Percentiles rank a stretch among this genome's conserved stretches.
Evolutionary conservation across 345 rosid species (phyloP).

Genomic region (Ceriops tagal): DNA sequence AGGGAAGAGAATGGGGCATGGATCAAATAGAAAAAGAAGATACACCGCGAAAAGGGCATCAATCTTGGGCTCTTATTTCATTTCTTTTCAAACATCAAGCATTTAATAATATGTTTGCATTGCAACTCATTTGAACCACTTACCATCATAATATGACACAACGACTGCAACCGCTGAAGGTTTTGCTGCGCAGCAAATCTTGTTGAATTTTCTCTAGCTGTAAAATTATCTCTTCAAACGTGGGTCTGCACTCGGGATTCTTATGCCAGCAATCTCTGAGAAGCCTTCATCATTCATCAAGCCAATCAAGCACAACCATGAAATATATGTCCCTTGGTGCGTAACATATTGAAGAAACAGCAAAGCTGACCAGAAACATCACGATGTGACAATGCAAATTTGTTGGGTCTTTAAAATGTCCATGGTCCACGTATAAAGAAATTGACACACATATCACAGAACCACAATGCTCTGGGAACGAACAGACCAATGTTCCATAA

Average conservation of each 20-base stretch:
- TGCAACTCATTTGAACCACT: background rate
- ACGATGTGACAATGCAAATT: no score
- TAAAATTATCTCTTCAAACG: slow-evolving; percentile 52
- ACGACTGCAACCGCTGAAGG: slow-evolving; percentile 13
- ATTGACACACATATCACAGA: no score
- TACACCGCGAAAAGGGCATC: no score
- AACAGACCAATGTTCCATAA: no score
- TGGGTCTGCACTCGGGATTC: slow-evolving; percentile 56
- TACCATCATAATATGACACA: slow-evolving; percentile 34
- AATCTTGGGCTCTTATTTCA: no score
- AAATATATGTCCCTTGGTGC: background rate
- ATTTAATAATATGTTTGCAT: background rate
- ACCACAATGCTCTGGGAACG: no score
- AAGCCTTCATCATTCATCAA: slow-evolving; percentile 37
- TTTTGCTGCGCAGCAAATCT: slow-evolving; percentile 10
- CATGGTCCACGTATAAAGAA: no score
- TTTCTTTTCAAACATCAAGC: background rate
- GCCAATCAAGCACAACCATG: background rate
- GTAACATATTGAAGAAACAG: no score
- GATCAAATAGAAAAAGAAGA: no score
- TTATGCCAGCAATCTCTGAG: slow-evolving; percentile 65
- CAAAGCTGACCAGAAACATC: no score
- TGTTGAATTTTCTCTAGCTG: slow-evolving; percentile 48
- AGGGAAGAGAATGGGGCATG: no score
- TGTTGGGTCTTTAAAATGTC: no score